phyloP scores from a whole-genome alignment of 2,329 filamentous ascomycete genomes.

The Penicillium sp. region DNA sequence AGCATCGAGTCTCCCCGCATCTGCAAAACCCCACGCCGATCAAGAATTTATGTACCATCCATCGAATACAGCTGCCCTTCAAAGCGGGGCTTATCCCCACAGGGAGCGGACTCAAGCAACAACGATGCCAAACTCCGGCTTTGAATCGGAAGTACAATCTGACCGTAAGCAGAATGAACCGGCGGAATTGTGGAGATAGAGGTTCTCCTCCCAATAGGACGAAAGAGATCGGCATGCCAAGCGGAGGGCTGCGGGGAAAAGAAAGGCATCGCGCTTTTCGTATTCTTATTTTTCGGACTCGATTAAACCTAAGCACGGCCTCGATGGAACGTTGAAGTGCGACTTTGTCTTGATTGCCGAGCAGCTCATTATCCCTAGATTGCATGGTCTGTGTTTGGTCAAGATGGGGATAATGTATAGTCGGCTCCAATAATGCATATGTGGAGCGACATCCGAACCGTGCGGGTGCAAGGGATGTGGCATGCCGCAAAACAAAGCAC shows the following conservation, averaged over 20 bases:
- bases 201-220: slow-evolving; percentile 14
- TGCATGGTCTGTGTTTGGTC: background rate
- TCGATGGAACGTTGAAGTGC: slow-evolving; percentile 20
- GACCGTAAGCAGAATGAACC: background rate
- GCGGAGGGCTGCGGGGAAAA: slow-evolving; percentile 11
- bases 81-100: background rate
- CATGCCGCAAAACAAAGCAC: background rate
- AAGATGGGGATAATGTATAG: background rate
- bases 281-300: slow-evolving; percentile 12
- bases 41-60: too few species aligned
- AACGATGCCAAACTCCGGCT: slow-evolving; percentile 2
- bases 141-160: slow-evolving; percentile 3
- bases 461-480: slow-evolving; percentile 18
- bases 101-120: background rate
- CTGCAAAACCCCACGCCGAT: background rate
- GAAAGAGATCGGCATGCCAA: slow-evolving; percentile 26
- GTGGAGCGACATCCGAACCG: slow-evolving; percentile 4
- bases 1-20: background rate
- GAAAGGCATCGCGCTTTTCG: slow-evolving; percentile 9
- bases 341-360: slow-evolving; percentile 9
- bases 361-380: background rate
- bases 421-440: background rate
- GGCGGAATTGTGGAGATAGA: slow-evolving; percentile 4
- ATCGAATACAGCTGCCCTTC: background rate
- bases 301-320: background rate